phyloP scores from a whole-genome alignment of 345 rosid species.

The Arabidopsis arenosa region DNA sequence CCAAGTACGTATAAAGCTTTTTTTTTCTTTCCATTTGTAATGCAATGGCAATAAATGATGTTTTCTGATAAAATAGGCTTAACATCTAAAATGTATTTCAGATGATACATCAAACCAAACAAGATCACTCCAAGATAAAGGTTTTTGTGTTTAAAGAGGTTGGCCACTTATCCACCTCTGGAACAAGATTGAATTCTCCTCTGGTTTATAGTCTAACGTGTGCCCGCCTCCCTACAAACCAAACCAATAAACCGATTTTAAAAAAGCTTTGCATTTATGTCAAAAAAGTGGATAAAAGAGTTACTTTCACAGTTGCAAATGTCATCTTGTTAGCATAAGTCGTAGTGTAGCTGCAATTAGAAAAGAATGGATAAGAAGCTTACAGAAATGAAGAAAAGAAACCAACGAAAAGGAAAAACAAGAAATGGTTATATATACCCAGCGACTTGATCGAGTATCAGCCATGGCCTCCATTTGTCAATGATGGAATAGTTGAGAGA shows the following conservation, averaged over 20 bases:
- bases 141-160: constrained; percentile 15
- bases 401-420: neutral
- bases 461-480: constrained; percentile 69
- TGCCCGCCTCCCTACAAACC: constrained; percentile 66
- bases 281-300: neutral
- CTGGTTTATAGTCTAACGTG: constrained; percentile 54
- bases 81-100: too few species aligned
- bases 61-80: too few species aligned
- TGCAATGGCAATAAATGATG: too few species aligned
- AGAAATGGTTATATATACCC: constrained; percentile 45
- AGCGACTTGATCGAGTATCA: constrained; percentile 52
- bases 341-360: constrained; percentile 54
- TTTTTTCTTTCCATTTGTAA: too few species aligned
- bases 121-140: neutral
- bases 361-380: neutral
- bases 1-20: too few species aligned
- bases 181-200: constrained; percentile 54
- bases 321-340: constrained; percentile 66
- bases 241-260: neutral
- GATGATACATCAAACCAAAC: neutral
- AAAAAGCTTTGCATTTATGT: neutral
- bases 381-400: constrained; percentile 5
- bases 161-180: constrained; percentile 41
- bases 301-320: constrained; percentile 70
- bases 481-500: constrained; percentile 53